Base-by-base conservation (phyloP, 345 rosid species). In the Chamaenerion angustifolium region DNA sequence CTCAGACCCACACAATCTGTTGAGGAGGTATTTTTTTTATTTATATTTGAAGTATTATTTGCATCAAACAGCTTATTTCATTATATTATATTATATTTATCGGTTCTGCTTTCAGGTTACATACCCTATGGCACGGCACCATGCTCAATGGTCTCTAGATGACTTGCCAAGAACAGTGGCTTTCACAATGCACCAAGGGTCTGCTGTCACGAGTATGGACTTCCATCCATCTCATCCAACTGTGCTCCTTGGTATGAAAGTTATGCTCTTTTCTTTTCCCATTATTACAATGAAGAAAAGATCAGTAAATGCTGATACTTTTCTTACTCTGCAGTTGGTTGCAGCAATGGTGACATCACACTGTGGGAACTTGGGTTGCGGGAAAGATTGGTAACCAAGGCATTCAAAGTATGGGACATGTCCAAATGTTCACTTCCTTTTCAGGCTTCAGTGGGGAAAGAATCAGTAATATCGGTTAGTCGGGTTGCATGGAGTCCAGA, bases 171-270 rank as follows among this genome's bases (percentile, higher is more conserved):
- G 78, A 64, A 79, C 77, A 14, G 80, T 73, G 16, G 97, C 85
- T 66, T 49, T 79, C 45, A 57, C 76, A 8, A 49, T 81, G 69
- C 88, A 77, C 60, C 94, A 75, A 67, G 94, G 90, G 37, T 83
- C 95, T 47, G 17, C 66, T 50, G 94, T 82, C 58, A 76, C 62
- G 51, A 89, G 97, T 94, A 71, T 89, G 94, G 95, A 83, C 61
- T 85, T 89, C 65, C 90, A 79, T 68, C 95, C 97, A 59, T 54
- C 74, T 47, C 77, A 71, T 50, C 77, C 78, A 15, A 69, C 76
- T 0, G 42, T 73, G 71, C 94, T 89, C 67, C 90, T 89, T 43
- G 95, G 97, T 89, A 81, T 17, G 25, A 46, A 11, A 2, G 1
- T 46, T 46, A 2, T 21, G 2, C 25, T 21, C 25, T 21, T 21